Percentiles rank a stretch among this genome's conserved stretches.
These are phyloP conservation scores for Parafenestella ontariensis DNA, from an alignment of 2,329 filamentous ascomycete species.

Conservation along the genomic window DNA sequence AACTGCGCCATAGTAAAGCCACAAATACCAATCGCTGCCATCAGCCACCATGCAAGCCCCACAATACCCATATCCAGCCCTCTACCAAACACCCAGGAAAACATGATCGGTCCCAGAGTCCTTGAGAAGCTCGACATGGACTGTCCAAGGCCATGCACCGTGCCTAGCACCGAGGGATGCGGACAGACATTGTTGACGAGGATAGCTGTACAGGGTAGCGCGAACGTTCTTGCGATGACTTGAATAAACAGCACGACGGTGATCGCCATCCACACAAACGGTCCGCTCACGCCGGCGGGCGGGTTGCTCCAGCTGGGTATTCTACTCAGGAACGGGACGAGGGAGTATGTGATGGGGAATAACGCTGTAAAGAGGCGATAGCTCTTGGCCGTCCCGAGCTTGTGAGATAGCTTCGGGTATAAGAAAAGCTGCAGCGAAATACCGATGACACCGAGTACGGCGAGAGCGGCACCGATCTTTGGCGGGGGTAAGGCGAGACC, in stretches of 20 bases:
- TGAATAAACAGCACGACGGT: slow-evolving; percentile 53
- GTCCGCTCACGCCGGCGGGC: slow-evolving; percentile 50
- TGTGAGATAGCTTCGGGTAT: slow-evolving; percentile 53
- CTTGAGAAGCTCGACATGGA: slow-evolving; percentile 65
- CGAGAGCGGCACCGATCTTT: slow-evolving; percentile 56
- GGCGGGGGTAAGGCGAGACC: slow-evolving; percentile 57
- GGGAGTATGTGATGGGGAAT: slow-evolving; percentile 55
- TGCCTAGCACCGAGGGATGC: slow-evolving; percentile 62
- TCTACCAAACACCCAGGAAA: slow-evolving; percentile 67
- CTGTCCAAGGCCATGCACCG: slow-evolving; percentile 66
- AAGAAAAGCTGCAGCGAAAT: slow-evolving; percentile 56
- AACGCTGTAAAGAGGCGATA: slow-evolving; percentile 52
- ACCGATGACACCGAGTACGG: slow-evolving; percentile 57
- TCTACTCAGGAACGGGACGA: slow-evolving; percentile 53
- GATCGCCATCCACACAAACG: slow-evolving; percentile 53
- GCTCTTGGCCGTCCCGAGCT: slow-evolving; percentile 51
- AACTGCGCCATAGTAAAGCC: slow-evolving; percentile 62
- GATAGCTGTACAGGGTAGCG: slow-evolving; percentile 65
- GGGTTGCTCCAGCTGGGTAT: slow-evolving; percentile 50
- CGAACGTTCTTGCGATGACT: slow-evolving; percentile 57
- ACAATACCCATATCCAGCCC: slow-evolving; percentile 65
- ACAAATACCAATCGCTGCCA: slow-evolving; percentile 59
- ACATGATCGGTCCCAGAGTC: slow-evolving; percentile 66
- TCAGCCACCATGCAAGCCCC: slow-evolving; percentile 64
- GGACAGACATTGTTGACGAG: slow-evolving; percentile 59